Evolutionary conservation across 768 basidiomycete genomes (phyloP).

Genomic region (Lentinula boryana): DNA sequence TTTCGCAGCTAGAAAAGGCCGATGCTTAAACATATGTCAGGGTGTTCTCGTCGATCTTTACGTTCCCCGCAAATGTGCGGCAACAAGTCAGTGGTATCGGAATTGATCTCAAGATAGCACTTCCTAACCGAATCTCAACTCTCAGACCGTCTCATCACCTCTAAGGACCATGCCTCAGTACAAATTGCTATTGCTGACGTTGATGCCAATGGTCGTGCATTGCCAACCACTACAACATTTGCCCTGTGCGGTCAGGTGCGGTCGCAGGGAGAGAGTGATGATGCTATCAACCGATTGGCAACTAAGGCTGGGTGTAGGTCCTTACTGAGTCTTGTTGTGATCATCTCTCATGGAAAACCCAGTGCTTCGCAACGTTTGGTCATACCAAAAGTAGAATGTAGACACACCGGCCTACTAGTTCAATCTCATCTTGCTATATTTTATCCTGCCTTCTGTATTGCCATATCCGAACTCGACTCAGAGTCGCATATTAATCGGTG

Average conservation of each 20-base stretch:
- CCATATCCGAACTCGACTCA: not conserved
- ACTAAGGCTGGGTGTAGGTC: constrained; percentile 91
- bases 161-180: constrained; percentile 98
- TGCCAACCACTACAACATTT: constrained; percentile 80
- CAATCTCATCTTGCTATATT: not conserved
- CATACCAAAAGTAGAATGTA: constrained; percentile 77
- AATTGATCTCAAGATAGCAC: not conserved
- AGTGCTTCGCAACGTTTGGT: constrained; percentile 98
- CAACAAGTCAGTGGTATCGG: constrained; percentile 71
- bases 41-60: constrained; percentile 99
- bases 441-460: not conserved
- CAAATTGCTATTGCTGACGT: constrained; percentile 95
- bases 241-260: constrained; percentile 93
- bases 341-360: constrained; percentile 9
- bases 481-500: not conserved
- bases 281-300: constrained; percentile 93
- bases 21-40: constrained; percentile 29
- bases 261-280: constrained; percentile 93
- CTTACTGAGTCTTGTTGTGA: not conserved
- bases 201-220: constrained; percentile 79
- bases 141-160: constrained; percentile 93
- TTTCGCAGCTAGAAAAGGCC: no score
- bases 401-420: not conserved
- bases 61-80: constrained; percentile 99
- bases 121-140: constrained; percentile 6